Base-by-base conservation (phyloP, 176 grass and related monocot species). In the Oryza rufipogon region DNA sequence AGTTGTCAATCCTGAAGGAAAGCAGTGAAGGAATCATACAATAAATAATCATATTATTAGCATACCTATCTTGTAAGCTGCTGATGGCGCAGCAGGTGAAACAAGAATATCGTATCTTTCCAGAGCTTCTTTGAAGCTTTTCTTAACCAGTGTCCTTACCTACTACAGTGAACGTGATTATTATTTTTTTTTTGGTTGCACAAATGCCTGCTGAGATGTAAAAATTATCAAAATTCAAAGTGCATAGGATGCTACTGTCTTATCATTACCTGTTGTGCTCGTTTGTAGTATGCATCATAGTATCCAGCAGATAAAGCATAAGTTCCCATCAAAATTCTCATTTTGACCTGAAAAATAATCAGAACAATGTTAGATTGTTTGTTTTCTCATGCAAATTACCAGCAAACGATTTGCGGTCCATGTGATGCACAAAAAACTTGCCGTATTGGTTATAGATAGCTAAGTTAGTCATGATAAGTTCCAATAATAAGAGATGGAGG, bases 241-340 rank as follows among this genome's bases (percentile, higher is more conserved):
- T 72, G 17, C 58, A 74, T 9, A 68, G 41, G 16, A 79, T 49
- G 25, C 47, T 46, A 71, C 71, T 83, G 67, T 71, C 79, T 58
- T 87, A 83, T 64, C n/a, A 11, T 87, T 85, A 95, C 96, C 91
- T 98, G 93, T 25, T 98, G 96, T 44, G 96, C 96, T 71, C 91
- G 75, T 89, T 95, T 98, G 80, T 98, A 95, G 80, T 94, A 94
- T 71, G 93, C 96, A 78, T 98, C 96, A 83, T 98, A 98, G 83
- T 98, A 95, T 47, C 96, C 96, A 38, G 93, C 96, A 48, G 96
- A 98, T 72, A 98, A 80, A 76, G 91, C 96, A 85, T 95, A 98
- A 58, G 96, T 95, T 84, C 96, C 96, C 96, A 95, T 98, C 85
- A 98, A 92, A 87, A 98, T 98, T 95, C 96, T 98, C 96, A 95